Evolutionary conservation across 805 yeast genomes (phyloP).

Genomic region (Monosporozyma yasuniensis): DNA sequence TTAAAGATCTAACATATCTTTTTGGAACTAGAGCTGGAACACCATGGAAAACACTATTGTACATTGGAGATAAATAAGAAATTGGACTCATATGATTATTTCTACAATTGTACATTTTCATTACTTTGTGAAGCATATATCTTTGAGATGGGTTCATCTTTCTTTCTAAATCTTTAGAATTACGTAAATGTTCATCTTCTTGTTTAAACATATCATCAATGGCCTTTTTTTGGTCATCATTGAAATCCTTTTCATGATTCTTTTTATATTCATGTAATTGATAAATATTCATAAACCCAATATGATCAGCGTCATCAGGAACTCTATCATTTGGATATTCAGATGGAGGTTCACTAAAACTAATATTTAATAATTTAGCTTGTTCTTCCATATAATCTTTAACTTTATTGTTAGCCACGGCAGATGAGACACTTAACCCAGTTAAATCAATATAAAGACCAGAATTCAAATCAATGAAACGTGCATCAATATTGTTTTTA

Average conservation of each 20-base stretch:
- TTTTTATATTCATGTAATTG: constrained; percentile 9
- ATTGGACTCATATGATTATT: constrained; percentile 48
- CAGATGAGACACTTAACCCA: constrained; percentile 43
- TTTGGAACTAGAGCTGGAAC: constrained; percentile 50
- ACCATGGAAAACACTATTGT: constrained; percentile 46
- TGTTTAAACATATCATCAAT: constrained; percentile 10
- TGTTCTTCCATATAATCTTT: constrained; percentile 2
- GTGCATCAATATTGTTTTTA: constrained; percentile 56
- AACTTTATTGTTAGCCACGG: constrained; percentile 9
- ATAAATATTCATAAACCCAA: constrained; percentile 6
- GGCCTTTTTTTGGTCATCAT: constrained; percentile 1
- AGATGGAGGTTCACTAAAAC: neutral
- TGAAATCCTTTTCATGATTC: constrained; percentile 9
- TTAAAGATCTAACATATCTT: constrained; percentile 34
- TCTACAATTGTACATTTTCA: constrained; percentile 43
- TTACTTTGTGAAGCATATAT: constrained; percentile 26
- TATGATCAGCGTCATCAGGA: constrained; percentile 4
- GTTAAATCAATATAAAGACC: constrained; percentile 71
- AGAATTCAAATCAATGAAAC: constrained; percentile 61
- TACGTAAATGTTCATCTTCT: constrained; percentile 4
- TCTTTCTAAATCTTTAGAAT: constrained; percentile 9
- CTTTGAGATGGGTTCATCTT: constrained; percentile 27
- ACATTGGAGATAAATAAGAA: constrained; percentile 47
- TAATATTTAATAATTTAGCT: neutral
- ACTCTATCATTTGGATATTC: neutral